Evolutionary conservation across 2,329 filamentous ascomycete species (phyloP), one percentile per base, ranked within the genome.

Genomic region (Pyrenochaeta sp.): DNA sequence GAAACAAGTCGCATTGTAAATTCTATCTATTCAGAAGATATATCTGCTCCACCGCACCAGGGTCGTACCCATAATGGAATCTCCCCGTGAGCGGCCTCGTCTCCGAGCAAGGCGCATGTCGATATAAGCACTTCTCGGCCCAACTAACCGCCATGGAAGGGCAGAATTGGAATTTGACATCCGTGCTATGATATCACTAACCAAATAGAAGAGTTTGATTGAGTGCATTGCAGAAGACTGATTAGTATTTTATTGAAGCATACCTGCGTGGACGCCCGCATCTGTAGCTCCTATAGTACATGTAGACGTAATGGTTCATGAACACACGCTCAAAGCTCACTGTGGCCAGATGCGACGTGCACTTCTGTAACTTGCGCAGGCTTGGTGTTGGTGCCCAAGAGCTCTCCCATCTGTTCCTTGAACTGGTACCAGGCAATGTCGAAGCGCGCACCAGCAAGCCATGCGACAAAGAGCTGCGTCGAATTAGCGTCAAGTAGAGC

Each of bases 111-210:
- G 65, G 67, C 61, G 61, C 55, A 55, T 65, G 46, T 72, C 47
- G 19, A 66, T 72, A 65, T 72, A 86, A 95, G 93, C 93, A 97
- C 92, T 92, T 96, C 92, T 96, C 93, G 91, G 93, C 93, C 93
- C 92, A 93, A 93, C 88, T 86, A 84, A 97, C 88, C 92, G 91
- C 89, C 91, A 97, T 78, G 89, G 80, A 64, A 77, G 80, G 79
- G 88, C 88, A 89, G 86, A 83, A 90, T 93, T 94, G 93, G 88
- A 97, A 97, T 97, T 97, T 97, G 93, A 97, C 93, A 97, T 97
- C 91, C 90, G 91, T 96, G 93, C 93, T 94, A 72, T 53, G 46
- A n/a, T 45, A 62, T 65, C 61, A 67, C 64, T 28, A 2, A 42
- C 12, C 8, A 19, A 45, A 5, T 5, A n/a, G 13, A 4, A 42